These are phyloP conservation scores for Marasmius oreades DNA, from an alignment of 1,284 basidiomycete species.

Conservation along the genomic window DNA sequence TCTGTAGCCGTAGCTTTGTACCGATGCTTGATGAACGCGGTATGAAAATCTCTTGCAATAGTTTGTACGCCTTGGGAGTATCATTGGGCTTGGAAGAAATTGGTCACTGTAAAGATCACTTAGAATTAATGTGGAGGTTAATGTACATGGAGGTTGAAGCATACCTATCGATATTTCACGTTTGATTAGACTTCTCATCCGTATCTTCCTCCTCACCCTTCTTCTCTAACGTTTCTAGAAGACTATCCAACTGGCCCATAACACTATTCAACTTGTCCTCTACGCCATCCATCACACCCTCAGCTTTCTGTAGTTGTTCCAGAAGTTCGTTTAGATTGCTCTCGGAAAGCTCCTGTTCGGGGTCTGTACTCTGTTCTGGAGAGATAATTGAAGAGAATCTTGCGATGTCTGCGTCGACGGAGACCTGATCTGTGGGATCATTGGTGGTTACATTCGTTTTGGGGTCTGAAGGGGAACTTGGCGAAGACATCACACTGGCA, in stretches of 20 bases:
- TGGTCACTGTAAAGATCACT: too few relatives aligned
- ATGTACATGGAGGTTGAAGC: too few relatives aligned
- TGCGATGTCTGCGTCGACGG: conserved; percentile 5
- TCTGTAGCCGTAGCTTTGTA: too few relatives aligned
- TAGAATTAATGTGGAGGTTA: too few relatives aligned
- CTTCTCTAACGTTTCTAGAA: conserved; percentile 44
- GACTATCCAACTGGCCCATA: conserved; percentile 49
- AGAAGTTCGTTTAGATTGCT: conserved; percentile 46
- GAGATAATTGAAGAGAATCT: conserved; percentile 5
- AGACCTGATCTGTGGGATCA: background rate
- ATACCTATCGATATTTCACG: background rate
- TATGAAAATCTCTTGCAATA: too few relatives aligned
- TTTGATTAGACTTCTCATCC: background rate
- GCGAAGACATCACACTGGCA: too few relatives aligned
- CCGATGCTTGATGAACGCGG: too few relatives aligned
- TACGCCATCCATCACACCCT: conserved; percentile 51
- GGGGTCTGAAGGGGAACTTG: background rate
- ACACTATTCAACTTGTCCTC: conserved; percentile 57
- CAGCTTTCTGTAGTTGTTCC: conserved; percentile 46
- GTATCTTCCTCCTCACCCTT: background rate
- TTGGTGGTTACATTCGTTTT: background rate
- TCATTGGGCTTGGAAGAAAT: too few relatives aligned
- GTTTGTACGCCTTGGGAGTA: too few relatives aligned
- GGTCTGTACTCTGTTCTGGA: background rate
- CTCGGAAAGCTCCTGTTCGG: conserved; percentile 28